phyloP scores from a whole-genome alignment of 129 eudicot species.

The Smallanthus sonchifolius region DNA sequence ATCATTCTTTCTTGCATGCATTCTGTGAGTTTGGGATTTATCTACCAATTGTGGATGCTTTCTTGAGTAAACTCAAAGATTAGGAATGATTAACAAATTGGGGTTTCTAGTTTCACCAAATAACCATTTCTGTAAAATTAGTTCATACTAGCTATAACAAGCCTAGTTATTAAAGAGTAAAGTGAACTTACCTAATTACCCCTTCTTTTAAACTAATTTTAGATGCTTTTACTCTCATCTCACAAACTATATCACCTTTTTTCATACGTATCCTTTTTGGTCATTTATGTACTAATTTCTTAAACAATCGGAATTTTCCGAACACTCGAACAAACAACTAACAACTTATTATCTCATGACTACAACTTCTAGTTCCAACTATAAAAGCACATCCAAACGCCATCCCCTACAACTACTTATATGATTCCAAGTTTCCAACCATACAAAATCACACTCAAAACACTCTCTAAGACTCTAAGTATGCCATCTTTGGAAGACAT shows the following conservation, averaged over 20 bases:
- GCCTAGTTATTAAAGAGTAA: background rate
- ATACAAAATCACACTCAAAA: background rate
- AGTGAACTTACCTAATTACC: background rate
- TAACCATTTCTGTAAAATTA: background rate
- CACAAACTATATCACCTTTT: too few species aligned
- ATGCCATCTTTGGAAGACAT: constrained; percentile 2
- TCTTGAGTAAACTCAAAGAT: background rate
- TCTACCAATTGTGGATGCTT: background rate
- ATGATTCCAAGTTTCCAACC: background rate
- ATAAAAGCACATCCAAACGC: background rate
- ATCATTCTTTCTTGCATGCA: constrained; percentile 1
- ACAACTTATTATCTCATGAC: background rate
- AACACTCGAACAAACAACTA: background rate
- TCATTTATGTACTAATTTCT: background rate
- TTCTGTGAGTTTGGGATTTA: background rate
- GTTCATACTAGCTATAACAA: background rate
- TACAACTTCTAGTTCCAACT: background rate
- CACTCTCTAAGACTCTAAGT: background rate
- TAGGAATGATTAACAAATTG: background rate
- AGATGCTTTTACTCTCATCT: too few species aligned
- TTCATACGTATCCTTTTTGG: background rate
- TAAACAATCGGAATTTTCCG: background rate
- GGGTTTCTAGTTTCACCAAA: background rate
- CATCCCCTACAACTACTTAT: background rate
- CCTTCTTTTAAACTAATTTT: too few species aligned